Evolutionary conservation across 106 monocot species (phyloP), one percentile per base, ranked within the genome.

Genomic region (Narthecium ossifragum): DNA sequence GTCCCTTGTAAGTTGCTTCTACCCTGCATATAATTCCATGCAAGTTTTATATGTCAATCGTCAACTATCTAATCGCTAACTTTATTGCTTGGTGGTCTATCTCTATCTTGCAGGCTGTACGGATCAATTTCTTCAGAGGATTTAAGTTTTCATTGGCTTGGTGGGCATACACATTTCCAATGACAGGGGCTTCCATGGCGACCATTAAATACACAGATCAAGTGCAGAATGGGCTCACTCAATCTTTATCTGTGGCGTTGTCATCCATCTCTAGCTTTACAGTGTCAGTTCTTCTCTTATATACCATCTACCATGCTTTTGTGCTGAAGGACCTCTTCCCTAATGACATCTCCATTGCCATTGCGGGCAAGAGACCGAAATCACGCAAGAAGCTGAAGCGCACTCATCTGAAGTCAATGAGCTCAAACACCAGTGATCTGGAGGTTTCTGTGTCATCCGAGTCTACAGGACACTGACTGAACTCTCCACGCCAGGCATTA

Each of bases 311-410:
- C 26, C 72, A 72, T 49, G 64, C 72, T 7, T 72, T 72, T 29
- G 50, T 72, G 17, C 38, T 64, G 26, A 36, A 33, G 8, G 64
- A 72, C 17, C 64, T 65, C 39, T 72, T 72, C 64, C 72, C 64
- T 2, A 72, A 72, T 31, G 72, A 64, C 46, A 56, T 38, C 49
- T 64, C 72, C 48, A 64, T 72, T 39, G 72, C 72, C 34, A 72
- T 72, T 17, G 33, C 72, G 2, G 50, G 38, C 10, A 57, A 57
- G 50, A 72, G 37, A 24, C 48, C 24, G 37, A 58, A 38, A 9
- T 58, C 9, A 23, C 23, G 38, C 9, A 58, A 58, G 37, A 57
- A 55, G 31, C n/a, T n/a, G n/a, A 57, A 36, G 38, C 10, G 11
- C 22, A 37, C 31, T 0, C 38, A 14, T 33, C 22, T 38, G 4